Conservation (phyloP, 495 filamentous ascomycete genomes). For the Aspergillus hancockii region DNA sequence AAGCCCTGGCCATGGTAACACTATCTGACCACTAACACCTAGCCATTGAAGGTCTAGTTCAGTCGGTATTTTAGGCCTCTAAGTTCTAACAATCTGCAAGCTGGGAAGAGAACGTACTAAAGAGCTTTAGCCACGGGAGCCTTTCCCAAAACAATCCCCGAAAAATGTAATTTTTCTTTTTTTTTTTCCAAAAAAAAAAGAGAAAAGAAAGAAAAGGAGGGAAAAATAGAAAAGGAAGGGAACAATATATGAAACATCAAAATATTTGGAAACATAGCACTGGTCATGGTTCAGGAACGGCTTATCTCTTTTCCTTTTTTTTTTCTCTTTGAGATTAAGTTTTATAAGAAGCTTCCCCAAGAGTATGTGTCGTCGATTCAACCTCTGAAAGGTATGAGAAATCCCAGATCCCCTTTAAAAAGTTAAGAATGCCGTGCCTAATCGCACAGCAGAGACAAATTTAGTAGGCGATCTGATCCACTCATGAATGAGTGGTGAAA, state of each 20-base stretch:
- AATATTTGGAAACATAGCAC: not conserved
- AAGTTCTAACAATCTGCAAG: not conserved
- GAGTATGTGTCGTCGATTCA: slow-evolving; percentile 2
- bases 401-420: not conserved
- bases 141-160: not conserved
- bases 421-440: slow-evolving; percentile 1
- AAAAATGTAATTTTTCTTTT: not conserved
- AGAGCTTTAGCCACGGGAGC: slow-evolving; percentile 3
- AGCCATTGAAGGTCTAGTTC: not conserved
- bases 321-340: not conserved
- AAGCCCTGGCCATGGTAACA: not conserved
- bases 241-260: not conserved
- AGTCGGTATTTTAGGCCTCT: not conserved
- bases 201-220: not conserved
- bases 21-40: not conserved
- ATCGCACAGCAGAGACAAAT: slow-evolving; percentile 15
- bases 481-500: slow-evolving; percentile 9
- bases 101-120: not conserved
- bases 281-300: not conserved
- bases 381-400: not conserved
- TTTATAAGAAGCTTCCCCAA: not conserved
- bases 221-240: not conserved
- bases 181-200: not conserved
- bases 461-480: slow-evolving; percentile 19
- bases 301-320: not conserved